Evolutionary conservation across 2,329 filamentous ascomycete species (phyloP).

Genomic region (Colletotrichum sp.): DNA sequence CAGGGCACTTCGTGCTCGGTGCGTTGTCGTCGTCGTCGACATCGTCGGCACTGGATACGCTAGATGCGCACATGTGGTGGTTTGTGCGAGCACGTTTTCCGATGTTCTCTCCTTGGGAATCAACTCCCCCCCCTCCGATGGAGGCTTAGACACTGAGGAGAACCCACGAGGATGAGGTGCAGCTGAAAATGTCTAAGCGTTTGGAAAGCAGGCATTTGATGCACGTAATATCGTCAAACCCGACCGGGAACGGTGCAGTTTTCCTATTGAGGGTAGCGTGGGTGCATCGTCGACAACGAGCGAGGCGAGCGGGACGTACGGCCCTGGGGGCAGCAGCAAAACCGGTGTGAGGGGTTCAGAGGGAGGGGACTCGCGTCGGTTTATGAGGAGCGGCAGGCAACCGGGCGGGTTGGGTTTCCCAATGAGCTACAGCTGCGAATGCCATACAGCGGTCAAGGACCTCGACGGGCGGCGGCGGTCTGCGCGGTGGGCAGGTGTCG

Average conservation of each 20-base stretch:
- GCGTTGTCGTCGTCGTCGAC: neutral
- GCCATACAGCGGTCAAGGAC: neutral
- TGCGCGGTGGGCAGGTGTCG: neutral
- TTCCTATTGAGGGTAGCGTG: slow-evolving; percentile 7
- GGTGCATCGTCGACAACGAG: neutral
- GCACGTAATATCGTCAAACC: neutral
- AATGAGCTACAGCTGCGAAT: neutral
- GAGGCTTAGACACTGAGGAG: neutral
- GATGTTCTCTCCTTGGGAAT: neutral
- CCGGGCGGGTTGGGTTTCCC: neutral
- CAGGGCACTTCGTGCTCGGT: neutral
- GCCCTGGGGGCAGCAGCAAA: neutral
- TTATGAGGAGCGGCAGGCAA: neutral
- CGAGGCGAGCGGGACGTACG: slow-evolving; percentile 2
- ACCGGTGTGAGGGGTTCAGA: neutral
- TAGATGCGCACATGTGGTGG: neutral
- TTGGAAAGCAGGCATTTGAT: neutral
- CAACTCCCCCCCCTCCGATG: neutral
- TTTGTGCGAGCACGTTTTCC: neutral
- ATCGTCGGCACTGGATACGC: neutral
- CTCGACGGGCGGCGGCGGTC: neutral
- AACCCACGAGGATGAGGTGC: neutral
- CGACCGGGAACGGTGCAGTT: slow-evolving; percentile 1
- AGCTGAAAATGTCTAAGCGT: neutral
- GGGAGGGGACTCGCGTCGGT: neutral